These are phyloP conservation scores for Amylocarpus encephaloides DNA, from an alignment of 2,329 filamentous ascomycete genomes.

Conservation along the genomic window DNA sequence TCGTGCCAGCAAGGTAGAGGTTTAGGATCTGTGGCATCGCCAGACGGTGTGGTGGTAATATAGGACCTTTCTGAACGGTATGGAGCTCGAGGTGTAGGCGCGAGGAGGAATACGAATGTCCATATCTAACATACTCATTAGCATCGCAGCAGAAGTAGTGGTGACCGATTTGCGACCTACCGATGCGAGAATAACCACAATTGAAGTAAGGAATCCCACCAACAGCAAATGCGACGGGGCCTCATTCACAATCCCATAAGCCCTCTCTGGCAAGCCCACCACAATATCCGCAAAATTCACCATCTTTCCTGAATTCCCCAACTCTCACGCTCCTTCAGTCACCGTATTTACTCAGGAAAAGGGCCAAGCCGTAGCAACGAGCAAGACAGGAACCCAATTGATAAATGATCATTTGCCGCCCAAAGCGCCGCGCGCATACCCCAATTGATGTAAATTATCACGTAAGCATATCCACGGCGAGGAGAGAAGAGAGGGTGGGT, in stretches of 20 bases:
- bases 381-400: not conserved
- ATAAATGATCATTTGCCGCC: conserved; percentile 6
- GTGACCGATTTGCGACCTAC: conserved; percentile 7
- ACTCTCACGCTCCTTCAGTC: not conserved
- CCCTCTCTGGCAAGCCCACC: conserved; percentile 1
- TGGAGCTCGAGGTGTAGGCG: conserved; percentile 71
- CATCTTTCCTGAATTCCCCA: conserved; percentile 5
- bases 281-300: conserved; percentile 14
- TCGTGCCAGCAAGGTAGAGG: conserved; percentile 84
- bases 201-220: conserved; percentile 5
- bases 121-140: conserved; percentile 48
- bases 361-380: not conserved
- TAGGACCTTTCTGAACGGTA: conserved; percentile 79
- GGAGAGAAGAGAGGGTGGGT: not conserved
- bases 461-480: conserved; percentile 8
- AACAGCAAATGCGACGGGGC: conserved; percentile 17
- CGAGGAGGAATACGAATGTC: conserved; percentile 63
- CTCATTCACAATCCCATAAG: conserved; percentile 9
- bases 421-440: conserved; percentile 8
- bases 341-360: not conserved
- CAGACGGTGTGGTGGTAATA: conserved; percentile 64
- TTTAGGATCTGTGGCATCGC: conserved; percentile 46
- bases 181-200: conserved; percentile 14
- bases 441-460: not conserved
- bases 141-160: not conserved